Evolutionary conservation across 345 rosid genomes (phyloP).

Genomic region (thale cress (Arabidopsis thaliana)): TAIR10.1 NC_003076.8:18904001-18904500

Average conservation of each 20-base stretch:
- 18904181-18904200: background rate
- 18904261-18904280: background rate
- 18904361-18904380: slow-evolving; percentile 12
- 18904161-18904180: no score
- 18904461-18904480: background rate
- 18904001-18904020: no score
- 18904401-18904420: background rate
- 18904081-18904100: background rate
- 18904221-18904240: background rate
- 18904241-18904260: background rate
- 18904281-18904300: background rate
- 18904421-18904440: background rate
- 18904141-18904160: background rate
- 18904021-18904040: no score
- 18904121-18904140: background rate
- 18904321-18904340: background rate
- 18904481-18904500: background rate
- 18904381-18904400: background rate
- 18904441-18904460: background rate
- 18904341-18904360: background rate
- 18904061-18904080: background rate
- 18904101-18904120: background rate
- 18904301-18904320: background rate
- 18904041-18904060: no score
- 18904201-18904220: background rate